These are phyloP conservation scores for Hippophae tibetana DNA, from an alignment of 306 rosid genomes.

Conservation along the genomic window DNA sequence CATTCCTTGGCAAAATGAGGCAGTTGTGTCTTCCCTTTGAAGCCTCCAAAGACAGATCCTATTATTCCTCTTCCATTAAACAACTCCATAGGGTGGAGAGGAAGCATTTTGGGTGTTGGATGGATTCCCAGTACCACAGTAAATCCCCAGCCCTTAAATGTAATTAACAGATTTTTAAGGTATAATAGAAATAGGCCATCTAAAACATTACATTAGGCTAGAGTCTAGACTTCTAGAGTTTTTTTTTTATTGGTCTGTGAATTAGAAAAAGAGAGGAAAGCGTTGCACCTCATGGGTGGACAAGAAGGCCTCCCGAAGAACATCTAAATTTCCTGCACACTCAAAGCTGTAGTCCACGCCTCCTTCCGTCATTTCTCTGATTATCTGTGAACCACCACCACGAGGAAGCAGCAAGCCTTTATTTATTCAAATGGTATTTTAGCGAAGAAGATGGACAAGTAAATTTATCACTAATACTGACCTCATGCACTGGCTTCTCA, in stretches of 20 bases:
- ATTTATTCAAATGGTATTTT: background rate
- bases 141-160: constrained; percentile 67
- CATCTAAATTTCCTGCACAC: constrained; percentile 44
- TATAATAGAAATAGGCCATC: no score
- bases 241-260: no score
- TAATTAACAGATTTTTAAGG: background rate
- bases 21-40: constrained; percentile 66
- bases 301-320: constrained; percentile 55
- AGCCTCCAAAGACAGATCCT: constrained; percentile 66
- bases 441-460: no score
- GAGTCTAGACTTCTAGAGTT: no score
- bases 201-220: no score
- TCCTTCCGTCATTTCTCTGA: constrained; percentile 42
- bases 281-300: constrained; percentile 39
- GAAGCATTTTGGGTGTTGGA: constrained; percentile 45
- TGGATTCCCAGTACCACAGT: constrained; percentile 68
- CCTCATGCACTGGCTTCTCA: constrained; percentile 56
- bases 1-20: constrained; percentile 63
- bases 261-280: no score
- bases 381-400: constrained; percentile 27
- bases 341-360: constrained; percentile 72
- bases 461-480: constrained; percentile 7
- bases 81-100: constrained; percentile 80
- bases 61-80: constrained; percentile 47
- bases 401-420: background rate